Conservation (phyloP, 2,329 filamentous ascomycete genomes). For the Fusarium buxicola region DNA sequence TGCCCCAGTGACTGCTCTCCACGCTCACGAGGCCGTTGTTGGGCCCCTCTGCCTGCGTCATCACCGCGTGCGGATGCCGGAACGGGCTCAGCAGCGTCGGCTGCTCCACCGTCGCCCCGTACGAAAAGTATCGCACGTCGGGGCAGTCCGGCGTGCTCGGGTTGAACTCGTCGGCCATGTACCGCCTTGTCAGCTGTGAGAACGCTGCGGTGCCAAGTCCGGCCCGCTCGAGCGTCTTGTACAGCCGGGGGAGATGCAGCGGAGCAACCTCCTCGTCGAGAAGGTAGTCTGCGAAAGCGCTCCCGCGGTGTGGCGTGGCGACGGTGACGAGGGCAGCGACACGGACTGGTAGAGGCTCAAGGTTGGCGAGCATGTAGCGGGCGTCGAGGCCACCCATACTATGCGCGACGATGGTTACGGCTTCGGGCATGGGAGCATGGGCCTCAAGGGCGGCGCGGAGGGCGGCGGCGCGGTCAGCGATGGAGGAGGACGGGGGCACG, state of each 20-base stretch:
- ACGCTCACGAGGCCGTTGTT: constrained; percentile 78
- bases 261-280: constrained; percentile 57
- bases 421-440: constrained; percentile 49
- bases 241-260: constrained; percentile 64
- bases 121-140: constrained; percentile 70
- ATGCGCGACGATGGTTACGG: constrained; percentile 83
- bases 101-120: constrained; percentile 63
- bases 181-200: constrained; percentile 67
- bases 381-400: constrained; percentile 75
- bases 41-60: constrained; percentile 64
- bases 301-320: constrained; percentile 67
- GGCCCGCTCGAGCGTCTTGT: constrained; percentile 60
- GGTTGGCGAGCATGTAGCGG: constrained; percentile 71
- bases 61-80: constrained; percentile 62
- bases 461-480: constrained; percentile 69
- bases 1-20: constrained; percentile 70
- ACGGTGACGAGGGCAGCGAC: constrained; percentile 66
- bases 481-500: constrained; percentile 70
- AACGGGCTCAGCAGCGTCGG: constrained; percentile 74
- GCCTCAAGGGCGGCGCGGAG: constrained; percentile 66
- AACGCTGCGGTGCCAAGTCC: constrained; percentile 71
- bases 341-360: constrained; percentile 59
- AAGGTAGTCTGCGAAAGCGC: constrained; percentile 66
- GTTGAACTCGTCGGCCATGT: constrained; percentile 71
- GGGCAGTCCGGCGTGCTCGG: constrained; percentile 64